These are phyloP conservation scores for Globisporangium lucens DNA, from an alignment of 352 stramenopile species.

Conservation along the genomic window DNA sequence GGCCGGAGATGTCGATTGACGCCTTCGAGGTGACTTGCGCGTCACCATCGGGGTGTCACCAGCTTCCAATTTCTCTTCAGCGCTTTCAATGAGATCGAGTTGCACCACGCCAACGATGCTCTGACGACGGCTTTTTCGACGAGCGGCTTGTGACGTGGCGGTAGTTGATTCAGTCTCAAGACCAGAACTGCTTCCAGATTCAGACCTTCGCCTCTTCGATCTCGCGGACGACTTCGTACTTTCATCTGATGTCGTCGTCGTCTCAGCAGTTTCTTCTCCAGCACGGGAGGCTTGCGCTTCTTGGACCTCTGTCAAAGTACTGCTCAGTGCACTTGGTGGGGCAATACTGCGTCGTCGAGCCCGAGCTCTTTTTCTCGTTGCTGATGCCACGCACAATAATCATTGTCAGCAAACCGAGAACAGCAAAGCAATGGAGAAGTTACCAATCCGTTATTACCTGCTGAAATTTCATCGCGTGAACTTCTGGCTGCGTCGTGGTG, in stretches of 20 bases:
- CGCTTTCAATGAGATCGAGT: constrained; percentile 8
- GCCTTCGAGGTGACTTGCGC: neutral
- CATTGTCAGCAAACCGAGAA: neutral
- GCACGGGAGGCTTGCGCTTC: neutral
- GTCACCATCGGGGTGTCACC: neutral
- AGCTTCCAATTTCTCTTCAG: constrained; percentile 5
- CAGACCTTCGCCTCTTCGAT: constrained; percentile 12
- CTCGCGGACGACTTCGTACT: neutral
- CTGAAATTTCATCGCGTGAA: neutral
- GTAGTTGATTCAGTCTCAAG: neutral
- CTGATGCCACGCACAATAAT: neutral
- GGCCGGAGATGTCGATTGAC: constrained; percentile 1
- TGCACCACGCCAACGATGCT: constrained; percentile 31
- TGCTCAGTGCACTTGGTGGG: constrained; percentile 10
- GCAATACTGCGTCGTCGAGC: constrained; percentile 32
- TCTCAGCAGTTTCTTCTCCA: neutral
- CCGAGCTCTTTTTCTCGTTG: constrained; percentile 24
- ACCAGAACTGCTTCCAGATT: neutral
- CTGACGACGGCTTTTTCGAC: constrained; percentile 33
- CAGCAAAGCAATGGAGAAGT: neutral
- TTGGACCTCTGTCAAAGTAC: constrained; percentile 2
- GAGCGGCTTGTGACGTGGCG: neutral
- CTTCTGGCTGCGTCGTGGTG: neutral
- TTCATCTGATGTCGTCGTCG: neutral
- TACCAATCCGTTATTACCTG: neutral